Base-by-base conservation (phyloP, 345 rosid species). In the Euphorbia peplus region DNA sequence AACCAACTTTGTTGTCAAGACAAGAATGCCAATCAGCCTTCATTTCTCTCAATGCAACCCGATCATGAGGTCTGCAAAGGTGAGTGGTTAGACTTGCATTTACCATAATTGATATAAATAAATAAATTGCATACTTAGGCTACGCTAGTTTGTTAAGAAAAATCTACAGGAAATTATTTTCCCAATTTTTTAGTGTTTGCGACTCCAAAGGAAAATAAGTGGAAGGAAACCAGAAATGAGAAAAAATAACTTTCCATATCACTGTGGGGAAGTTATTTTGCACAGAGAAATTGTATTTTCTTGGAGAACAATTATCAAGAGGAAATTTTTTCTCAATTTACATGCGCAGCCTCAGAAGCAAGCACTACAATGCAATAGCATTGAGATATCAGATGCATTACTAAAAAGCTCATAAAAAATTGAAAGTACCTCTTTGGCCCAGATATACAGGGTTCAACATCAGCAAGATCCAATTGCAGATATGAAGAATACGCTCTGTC, bases 21-120 rank as follows among this genome's bases (percentile, higher is more conserved):
- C 99, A 91, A 56, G 98, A 88, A 77, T 85, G 93, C 99, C 99
- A 95, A 77, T 95, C 99, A n/a, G 86, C 86, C 83, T 95, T 95
- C 99, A 95, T 95, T 69, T 87, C 92, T 76, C 78, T 95, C 80
- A 95, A 75, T 64, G 92, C 79, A 77, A 95, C 98, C 58, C 99
- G 91, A 72, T 91, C 99, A 67, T 95, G 99, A 74, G 99, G 99
- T 79, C 99, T 95, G 81, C 41, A 64, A 77, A 64, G 68, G 73
- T n/a, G 26, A 69, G 65, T 8, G 69, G 77, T 64, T 53, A 48
- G 6, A 59, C 39, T 60, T 67, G 10, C 26, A 67, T 22, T 29
- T 26, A 3, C 18, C 26, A 39, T 51, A 29, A 35, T 41, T 35
- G 39, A 5, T n/a, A n/a, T 35, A 60, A 19, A 55, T 54, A 44